These are phyloP conservation scores for Hericium rajendrae DNA, from an alignment of 768 basidiomycete species.

Conservation along the genomic window DNA sequence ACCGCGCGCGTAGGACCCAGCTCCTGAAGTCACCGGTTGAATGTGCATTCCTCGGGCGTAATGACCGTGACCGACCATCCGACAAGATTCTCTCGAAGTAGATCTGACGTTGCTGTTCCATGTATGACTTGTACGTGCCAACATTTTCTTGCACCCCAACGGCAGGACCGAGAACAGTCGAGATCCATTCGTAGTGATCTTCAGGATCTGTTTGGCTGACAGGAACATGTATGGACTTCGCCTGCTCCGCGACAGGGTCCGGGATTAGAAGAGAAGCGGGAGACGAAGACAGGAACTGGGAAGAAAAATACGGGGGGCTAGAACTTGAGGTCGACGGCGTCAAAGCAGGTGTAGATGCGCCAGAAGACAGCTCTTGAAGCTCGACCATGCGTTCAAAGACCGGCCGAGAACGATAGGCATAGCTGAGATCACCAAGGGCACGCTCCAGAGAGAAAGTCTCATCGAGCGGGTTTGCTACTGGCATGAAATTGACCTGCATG, in stretches of 20 bases:
- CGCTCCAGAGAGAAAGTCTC: slow-evolving; percentile 20
- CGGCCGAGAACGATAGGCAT: slow-evolving; percentile 18
- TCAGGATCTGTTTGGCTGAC: slow-evolving; percentile 31
- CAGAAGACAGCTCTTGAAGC: slow-evolving; percentile 1
- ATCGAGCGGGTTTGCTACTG: slow-evolving; percentile 16
- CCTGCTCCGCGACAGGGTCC: slow-evolving; percentile 6
- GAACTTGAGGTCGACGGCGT: neutral
- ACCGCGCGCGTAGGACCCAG: neutral
- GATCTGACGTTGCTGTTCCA: slow-evolving; percentile 36
- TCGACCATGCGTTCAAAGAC: slow-evolving; percentile 16
- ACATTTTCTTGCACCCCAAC: slow-evolving; percentile 39
- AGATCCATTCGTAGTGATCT: slow-evolving; percentile 42
- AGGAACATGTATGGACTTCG: neutral
- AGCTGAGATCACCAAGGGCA: slow-evolving; percentile 21
- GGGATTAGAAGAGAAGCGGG: slow-evolving; percentile 1
- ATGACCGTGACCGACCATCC: neutral
- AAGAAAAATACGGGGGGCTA: neutral
- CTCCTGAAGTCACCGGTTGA: neutral
- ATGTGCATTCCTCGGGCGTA: neutral
- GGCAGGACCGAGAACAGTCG: slow-evolving; percentile 37
- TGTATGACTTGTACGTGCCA: slow-evolving; percentile 42
- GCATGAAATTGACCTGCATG: slow-evolving; percentile 9
- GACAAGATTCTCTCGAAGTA: slow-evolving; percentile 36
- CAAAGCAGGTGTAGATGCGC: slow-evolving; percentile 15
- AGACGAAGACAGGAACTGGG: slow-evolving; percentile 1